Base-by-base conservation (phyloP, 192 early-diverging fungal genomes). In the Thoreauomyces humboldtii region DNA sequence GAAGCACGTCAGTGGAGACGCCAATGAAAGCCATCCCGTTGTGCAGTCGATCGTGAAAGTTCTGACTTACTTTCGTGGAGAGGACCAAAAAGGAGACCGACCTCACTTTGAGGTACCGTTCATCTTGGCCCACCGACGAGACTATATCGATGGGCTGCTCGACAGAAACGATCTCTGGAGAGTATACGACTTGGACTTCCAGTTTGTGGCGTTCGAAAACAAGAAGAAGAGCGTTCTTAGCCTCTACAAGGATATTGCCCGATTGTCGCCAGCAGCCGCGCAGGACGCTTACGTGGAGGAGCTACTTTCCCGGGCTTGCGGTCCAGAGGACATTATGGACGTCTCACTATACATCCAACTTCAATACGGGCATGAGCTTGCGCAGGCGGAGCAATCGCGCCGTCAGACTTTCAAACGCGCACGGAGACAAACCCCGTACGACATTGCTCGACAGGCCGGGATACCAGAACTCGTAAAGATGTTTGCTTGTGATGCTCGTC, bases 111-210 rank as follows among this genome's bases (percentile, higher is more conserved):
- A 99, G 70, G 92, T 99, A 25, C 96, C 96, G 7, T 96, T 89
- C 67, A 91, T 99, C 60, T 76, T 82, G 33, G 79, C 80, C 12
- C 92, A 97, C 65, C 83, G 92, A 38, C 87, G 89, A 50, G 96
- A 98, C 69, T 88, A 92, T 61, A 87, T 91, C 63, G 84, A 87
- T 12, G 87, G 89, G 21, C 81, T 85, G 36, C 73, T 93, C 29
- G 78, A 82, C 0, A 65, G 78, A 0, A 78, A 79, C 15, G 91
- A 95, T 75, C 67, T 98, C 35, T 98, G 95, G 95, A 79, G 82
- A 37, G 89, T 98, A 33, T 88, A 88, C 64, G 95, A 98, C 64
- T 72, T 89, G 53, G 92, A 95, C 53, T 70, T 80, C 59, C 86
- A 88, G 63, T 94, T 84, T 66, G 84, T 83, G 19, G 81, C 82